A percentile compares a stretch with the other conserved stretches of the same genome.
Evolutionary conservation across 108 stramenopile species (phyloP).

Genomic region (Skeletonema costatum): DNA sequence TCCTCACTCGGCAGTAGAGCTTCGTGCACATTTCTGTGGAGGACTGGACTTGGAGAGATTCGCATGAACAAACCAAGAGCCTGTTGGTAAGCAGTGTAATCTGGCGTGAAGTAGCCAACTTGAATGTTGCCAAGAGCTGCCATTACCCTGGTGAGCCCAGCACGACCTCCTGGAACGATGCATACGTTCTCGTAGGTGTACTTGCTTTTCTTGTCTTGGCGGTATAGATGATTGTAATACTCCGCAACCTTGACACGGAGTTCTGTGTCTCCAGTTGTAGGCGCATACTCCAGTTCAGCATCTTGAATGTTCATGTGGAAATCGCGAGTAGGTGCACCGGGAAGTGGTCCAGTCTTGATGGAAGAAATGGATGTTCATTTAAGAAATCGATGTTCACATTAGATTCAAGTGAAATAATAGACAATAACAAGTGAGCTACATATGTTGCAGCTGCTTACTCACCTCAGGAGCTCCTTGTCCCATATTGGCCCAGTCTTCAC

Average conservation of each 20-base stretch:
- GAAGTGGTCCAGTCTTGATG: too few relatives aligned
- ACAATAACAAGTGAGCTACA: too few relatives aligned
- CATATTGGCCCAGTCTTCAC: too few relatives aligned
- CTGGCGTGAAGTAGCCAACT: conserved; percentile 54
- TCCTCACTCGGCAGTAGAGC: conserved; percentile 47
- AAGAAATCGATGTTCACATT: too few relatives aligned
- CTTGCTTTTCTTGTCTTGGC: conserved; percentile 46
- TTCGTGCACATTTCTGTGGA: conserved; percentile 39
- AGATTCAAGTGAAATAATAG: too few relatives aligned
- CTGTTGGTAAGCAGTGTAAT: conserved; percentile 57
- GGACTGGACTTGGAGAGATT: conserved; percentile 43
- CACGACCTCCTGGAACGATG: conserved; percentile 54
- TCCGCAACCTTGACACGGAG: conserved; percentile 34
- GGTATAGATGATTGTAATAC: conserved; percentile 51
- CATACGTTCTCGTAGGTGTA: conserved; percentile 58
- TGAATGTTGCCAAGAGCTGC: conserved; percentile 35
- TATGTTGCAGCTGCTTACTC: too few relatives aligned
- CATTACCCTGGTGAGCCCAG: conserved; percentile 52
- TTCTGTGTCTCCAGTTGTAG: conserved; percentile 16
- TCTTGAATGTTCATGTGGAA: conserved; percentile 35
- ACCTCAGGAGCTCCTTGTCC: too few relatives aligned
- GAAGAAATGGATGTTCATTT: too few relatives aligned
- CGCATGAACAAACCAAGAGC: conserved; percentile 47
- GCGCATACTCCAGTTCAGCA: conserved; percentile 31
- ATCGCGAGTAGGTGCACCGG: too few relatives aligned